Conservation (phyloP, 179 eudicot genomes). For the Pouteria campechiana region DNA sequence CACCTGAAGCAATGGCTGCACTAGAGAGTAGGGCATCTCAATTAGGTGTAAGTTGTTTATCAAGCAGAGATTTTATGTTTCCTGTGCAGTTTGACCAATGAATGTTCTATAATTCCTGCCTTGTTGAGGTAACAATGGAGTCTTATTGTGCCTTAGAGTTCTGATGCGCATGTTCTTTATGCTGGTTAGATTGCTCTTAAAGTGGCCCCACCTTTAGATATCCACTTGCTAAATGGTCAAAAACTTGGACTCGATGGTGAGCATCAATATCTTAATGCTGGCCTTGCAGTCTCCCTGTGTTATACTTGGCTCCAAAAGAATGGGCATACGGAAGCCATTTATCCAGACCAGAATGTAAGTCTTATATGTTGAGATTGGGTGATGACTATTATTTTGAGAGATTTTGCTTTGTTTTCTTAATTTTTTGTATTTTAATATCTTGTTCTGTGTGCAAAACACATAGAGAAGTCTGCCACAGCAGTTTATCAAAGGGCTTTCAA, state of each 20-base stretch:
- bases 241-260: constrained; percentile 86
- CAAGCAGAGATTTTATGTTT: neutral
- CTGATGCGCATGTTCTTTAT: constrained; percentile 7
- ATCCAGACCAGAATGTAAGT: constrained; percentile 48
- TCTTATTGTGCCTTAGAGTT: neutral
- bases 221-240: constrained; percentile 37
- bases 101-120: neutral
- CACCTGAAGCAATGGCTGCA: constrained; percentile 87
- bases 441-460: constrained; percentile 15
- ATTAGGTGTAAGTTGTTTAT: constrained; percentile 50
- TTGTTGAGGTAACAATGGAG: too few species aligned
- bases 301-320: constrained; percentile 86
- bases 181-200: constrained; percentile 55
- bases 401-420: neutral
- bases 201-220: constrained; percentile 55
- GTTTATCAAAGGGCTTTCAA: constrained; percentile 72
- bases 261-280: constrained; percentile 89
- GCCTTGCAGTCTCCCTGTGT: constrained; percentile 82
- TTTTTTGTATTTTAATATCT: neutral
- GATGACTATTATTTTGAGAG: neutral
- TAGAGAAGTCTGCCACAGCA: constrained; percentile 75
- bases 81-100: neutral
- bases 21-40: constrained; percentile 73
- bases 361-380: constrained; percentile 1
- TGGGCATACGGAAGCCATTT: constrained; percentile 46